Evolutionary conservation across 257 asterid species (phyloP).

Genomic region (Parsonsia alboflavescens): DNA sequence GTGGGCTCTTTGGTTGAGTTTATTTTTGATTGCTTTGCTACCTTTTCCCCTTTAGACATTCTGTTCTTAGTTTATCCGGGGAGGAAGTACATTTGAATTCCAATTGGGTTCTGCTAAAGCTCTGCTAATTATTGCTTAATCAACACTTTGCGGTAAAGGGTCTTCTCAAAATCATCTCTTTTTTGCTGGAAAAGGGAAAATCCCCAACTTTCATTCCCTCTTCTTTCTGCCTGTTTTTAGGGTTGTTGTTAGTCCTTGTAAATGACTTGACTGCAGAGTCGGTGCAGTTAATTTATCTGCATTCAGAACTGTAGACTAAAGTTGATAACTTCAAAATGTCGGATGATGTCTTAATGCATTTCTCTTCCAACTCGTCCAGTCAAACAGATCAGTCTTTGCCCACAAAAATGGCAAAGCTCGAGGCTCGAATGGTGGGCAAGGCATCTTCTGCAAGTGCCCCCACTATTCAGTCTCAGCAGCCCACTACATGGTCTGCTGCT

Average conservation of each 20-base stretch:
- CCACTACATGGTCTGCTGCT: constrained; percentile 38
- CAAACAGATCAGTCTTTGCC: constrained; percentile 74
- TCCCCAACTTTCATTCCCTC: background rate
- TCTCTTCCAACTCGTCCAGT: constrained; percentile 86
- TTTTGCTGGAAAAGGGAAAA: constrained; percentile 9
- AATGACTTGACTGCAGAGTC: constrained; percentile 18
- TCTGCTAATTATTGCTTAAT: constrained; percentile 16
- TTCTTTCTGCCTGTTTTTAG: constrained; percentile 4
- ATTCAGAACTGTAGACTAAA: constrained; percentile 25
- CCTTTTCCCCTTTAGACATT: constrained; percentile 1
- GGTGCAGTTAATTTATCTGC: constrained; percentile 25
- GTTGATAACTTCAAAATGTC: constrained; percentile 45
- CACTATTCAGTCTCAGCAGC: constrained; percentile 40
- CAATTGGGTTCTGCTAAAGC: constrained; percentile 17
- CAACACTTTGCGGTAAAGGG: constrained; percentile 19
- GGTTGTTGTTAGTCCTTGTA: constrained; percentile 13
- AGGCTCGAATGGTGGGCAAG: constrained; percentile 89
- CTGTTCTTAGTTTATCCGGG: constrained; percentile 4
- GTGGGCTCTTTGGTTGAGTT: constrained; percentile 20
- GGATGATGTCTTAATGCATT: constrained; percentile 67
- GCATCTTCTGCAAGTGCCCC: constrained; percentile 44
- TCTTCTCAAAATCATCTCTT: constrained; percentile 17
- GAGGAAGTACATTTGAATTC: constrained; percentile 14
- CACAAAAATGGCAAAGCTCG: constrained; percentile 79
- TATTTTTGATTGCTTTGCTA: background rate